phyloP scores from a whole-genome alignment of 2,329 filamentous ascomycete genomes.

The Stagonosporopsis vannaccii region DNA sequence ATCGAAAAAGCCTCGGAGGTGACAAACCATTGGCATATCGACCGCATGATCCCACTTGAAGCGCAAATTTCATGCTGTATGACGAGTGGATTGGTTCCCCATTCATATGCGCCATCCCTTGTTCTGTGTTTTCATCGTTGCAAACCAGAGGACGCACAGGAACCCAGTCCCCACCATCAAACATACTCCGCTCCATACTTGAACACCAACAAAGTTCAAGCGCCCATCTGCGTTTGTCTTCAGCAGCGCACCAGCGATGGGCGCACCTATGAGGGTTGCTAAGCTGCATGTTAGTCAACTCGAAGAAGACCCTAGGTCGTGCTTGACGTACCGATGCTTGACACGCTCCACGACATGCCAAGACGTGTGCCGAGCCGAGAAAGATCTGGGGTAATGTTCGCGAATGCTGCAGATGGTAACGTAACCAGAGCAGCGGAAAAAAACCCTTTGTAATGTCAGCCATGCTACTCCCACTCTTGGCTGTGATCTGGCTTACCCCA shows the following conservation, averaged over 20 bases:
- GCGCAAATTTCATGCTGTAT: neutral
- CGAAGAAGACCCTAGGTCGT: too few relatives aligned
- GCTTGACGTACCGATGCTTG: conserved; percentile 28
- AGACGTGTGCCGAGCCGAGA: conserved; percentile 45
- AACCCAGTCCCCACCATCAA: conserved; percentile 40
- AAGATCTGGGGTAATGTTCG: conserved; percentile 47
- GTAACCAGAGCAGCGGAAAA: conserved; percentile 49
- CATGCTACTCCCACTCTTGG: neutral
- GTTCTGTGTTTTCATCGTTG: conserved; percentile 32
- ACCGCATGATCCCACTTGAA: neutral
- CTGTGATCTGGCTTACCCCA: conserved; percentile 35
- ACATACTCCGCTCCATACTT: conserved; percentile 47
- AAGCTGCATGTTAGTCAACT: neutral
- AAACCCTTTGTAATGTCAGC: conserved; percentile 36
- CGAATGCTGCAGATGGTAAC: conserved; percentile 46
- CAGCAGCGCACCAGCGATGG: conserved; percentile 46
- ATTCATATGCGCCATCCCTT: conserved; percentile 44
- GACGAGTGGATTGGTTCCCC: neutral
- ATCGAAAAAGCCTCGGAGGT: neutral
- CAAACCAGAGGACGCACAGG: conserved; percentile 36
- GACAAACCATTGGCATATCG: neutral
- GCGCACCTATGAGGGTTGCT: conserved; percentile 46
- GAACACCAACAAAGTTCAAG: conserved; percentile 41
- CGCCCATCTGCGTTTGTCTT: conserved; percentile 29
- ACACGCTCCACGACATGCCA: conserved; percentile 49